A percentile compares a stretch with the other conserved stretches of the same genome.
Conservation (phyloP, 1,284 basidiomycete genomes). For the Moniliella sp. region DNA sequence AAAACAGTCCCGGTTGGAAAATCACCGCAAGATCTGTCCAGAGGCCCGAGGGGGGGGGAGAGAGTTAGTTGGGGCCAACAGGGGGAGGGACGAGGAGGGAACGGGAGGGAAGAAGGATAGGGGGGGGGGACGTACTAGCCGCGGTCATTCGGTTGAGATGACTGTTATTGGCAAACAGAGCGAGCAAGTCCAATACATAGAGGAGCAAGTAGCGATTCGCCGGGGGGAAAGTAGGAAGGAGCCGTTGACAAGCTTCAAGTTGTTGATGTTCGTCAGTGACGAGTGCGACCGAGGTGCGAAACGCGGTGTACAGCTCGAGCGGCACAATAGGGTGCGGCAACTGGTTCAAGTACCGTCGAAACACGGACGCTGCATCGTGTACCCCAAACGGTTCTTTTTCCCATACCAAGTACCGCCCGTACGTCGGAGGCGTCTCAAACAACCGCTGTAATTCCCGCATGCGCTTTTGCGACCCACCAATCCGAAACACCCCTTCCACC, state of each 20-base stretch:
- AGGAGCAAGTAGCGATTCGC: conserved; percentile 80
- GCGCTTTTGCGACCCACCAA: conserved; percentile 52
- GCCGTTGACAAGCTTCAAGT: conserved; percentile 44
- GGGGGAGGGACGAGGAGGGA: too few relatives aligned
- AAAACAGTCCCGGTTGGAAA: conserved; percentile 41
- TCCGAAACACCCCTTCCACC: conserved; percentile 82
- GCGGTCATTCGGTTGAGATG: conserved; percentile 89
- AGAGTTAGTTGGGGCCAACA: not conserved
- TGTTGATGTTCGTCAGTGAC: conserved; percentile 12
- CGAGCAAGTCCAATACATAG: conserved; percentile 82
- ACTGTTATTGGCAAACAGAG: conserved; percentile 71
- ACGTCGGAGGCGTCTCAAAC: conserved; percentile 78
- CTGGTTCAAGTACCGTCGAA: conserved; percentile 78
- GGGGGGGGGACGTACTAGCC: conserved; percentile 45
- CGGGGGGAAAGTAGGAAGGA: conserved; percentile 56
- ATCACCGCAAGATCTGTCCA: conserved; percentile 25
- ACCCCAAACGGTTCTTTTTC: conserved; percentile 55
- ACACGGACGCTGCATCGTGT: conserved; percentile 87
- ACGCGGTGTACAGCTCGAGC: conserved; percentile 62
- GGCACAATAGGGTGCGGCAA: conserved; percentile 89
- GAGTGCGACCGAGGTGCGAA: conserved; percentile 49
- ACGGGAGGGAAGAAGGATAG: too few relatives aligned
- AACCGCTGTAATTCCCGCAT: conserved; percentile 80
- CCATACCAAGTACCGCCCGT: conserved; percentile 82
- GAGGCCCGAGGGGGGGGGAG: conserved; percentile 1